A percentile compares a stretch with the other conserved stretches of the same genome.
phyloP scores from a whole-genome alignment of 257 asterid species.

The Petrea volubilis region DNA sequence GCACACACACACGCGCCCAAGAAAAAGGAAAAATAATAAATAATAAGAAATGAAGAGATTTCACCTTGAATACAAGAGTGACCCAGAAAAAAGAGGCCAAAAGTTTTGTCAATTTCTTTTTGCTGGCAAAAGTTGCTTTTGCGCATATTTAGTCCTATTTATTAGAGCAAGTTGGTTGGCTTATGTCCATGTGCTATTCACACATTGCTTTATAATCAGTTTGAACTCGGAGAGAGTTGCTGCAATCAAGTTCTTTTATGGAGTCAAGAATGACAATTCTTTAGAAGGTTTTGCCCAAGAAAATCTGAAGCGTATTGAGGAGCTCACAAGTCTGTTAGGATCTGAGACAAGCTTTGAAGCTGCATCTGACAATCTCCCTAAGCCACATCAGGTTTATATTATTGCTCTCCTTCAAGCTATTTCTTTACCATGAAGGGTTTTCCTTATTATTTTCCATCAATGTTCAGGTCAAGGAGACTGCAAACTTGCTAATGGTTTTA shows the following conservation, averaged over 20 bases:
- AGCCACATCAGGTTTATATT: constrained; percentile 41
- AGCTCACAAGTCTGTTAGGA: constrained; percentile 45
- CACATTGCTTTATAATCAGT: constrained; percentile 46
- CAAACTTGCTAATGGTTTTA: constrained; percentile 43
- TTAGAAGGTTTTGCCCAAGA: constrained; percentile 47
- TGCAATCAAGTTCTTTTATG: constrained; percentile 68
- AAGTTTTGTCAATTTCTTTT: too few relatives aligned
- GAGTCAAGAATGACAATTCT: constrained; percentile 41
- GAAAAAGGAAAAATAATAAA: background rate
- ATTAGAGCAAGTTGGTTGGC: background rate
- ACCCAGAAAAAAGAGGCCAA: too few relatives aligned
- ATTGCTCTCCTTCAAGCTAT: background rate
- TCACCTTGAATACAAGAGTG: too few relatives aligned
- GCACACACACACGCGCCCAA: too few relatives aligned
- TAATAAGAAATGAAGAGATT: too few relatives aligned
- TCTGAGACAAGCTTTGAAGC: constrained; percentile 40
- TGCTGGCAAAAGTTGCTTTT: background rate
- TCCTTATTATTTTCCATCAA: constrained; percentile 19
- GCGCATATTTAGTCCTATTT: background rate
- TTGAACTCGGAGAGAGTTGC: constrained; percentile 57
- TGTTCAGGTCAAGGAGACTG: constrained; percentile 65
- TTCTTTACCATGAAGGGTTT: constrained; percentile 3
- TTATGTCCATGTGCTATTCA: constrained; percentile 1
- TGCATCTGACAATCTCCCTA: constrained; percentile 29
- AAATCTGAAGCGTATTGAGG: constrained; percentile 61